Evolutionary conservation across 768 basidiomycete genomes (phyloP).

Genomic region (Candolleomyces efflorescens): DNA sequence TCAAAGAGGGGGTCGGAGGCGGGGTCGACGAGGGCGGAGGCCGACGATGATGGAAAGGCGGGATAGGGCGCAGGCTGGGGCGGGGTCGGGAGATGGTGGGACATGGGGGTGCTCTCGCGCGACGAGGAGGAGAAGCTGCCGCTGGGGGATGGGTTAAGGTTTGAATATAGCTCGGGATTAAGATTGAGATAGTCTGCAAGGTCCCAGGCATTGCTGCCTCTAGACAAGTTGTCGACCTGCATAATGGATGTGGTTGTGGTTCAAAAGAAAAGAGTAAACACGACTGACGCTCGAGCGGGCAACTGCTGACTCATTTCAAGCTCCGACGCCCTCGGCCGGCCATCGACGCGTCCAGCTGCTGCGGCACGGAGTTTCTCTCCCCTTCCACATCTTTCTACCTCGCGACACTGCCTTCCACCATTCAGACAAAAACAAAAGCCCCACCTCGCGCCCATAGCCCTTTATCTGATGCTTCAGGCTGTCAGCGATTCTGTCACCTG

Average conservation of each 20-base stretch:
- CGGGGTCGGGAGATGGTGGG: constrained; percentile 36
- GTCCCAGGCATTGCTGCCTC: constrained; percentile 19
- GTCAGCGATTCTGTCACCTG: too few species aligned
- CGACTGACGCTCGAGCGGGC: not conserved
- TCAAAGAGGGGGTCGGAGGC: constrained; percentile 21
- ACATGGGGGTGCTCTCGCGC: constrained; percentile 18
- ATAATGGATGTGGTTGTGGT: not conserved
- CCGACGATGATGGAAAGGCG: constrained; percentile 26
- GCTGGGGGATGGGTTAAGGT: constrained; percentile 1
- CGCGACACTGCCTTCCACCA: too few species aligned
- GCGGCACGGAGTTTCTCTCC: not conserved
- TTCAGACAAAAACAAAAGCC: too few species aligned
- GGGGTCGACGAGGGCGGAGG: constrained; percentile 23
- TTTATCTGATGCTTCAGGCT: too few species aligned
- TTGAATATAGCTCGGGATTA: too few species aligned
- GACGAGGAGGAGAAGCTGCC: constrained; percentile 41
- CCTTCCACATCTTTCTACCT: too few species aligned
- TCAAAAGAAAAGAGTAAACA: not conserved
- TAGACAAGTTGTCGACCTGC: not conserved
- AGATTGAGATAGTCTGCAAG: constrained; percentile 66
- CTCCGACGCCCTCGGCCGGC: not conserved
- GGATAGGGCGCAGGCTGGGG: constrained; percentile 32
- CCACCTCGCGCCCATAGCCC: too few species aligned
- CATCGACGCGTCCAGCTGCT: not conserved
- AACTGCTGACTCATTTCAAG: not conserved